A percentile compares a stretch with the other conserved stretches of the same genome.
phyloP scores from a whole-genome alignment of 1,139 yeast genomes.

The Magnusiomyces tetraspermus region DNA sequence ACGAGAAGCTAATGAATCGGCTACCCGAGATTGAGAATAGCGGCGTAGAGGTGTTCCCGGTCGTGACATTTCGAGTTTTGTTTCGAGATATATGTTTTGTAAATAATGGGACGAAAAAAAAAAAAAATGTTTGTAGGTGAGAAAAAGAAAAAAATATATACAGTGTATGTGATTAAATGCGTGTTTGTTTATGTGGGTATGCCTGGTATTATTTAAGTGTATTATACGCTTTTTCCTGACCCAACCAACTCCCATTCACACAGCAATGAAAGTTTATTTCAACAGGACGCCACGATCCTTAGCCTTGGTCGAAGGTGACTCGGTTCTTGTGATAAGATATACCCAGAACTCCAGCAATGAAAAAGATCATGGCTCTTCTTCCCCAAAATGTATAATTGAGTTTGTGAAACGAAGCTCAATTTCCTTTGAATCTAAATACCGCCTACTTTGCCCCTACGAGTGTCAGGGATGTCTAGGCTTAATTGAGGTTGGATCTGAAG shows the following conservation, averaged over 20 bases:
- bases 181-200: neutral
- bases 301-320: slow-evolving; percentile 29
- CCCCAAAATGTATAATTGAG: slow-evolving; percentile 32
- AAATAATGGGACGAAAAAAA: neutral
- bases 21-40: slow-evolving; percentile 7
- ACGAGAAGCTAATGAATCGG: slow-evolving; percentile 2
- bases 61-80: slow-evolving; percentile 4
- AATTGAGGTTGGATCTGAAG: slow-evolving; percentile 54
- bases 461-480: slow-evolving; percentile 80
- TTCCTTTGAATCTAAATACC: slow-evolving; percentile 24
- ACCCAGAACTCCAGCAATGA: slow-evolving; percentile 16
- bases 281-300: slow-evolving; percentile 31
- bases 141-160: neutral
- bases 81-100: neutral
- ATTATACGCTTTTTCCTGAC: neutral
- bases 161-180: neutral
- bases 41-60: slow-evolving; percentile 15
- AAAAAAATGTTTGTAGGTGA: neutral
- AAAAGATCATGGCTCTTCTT: slow-evolving; percentile 15
- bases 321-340: slow-evolving; percentile 30
- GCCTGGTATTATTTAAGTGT: too few relatives aligned
- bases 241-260: neutral
- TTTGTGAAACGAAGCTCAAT: slow-evolving; percentile 28
- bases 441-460: slow-evolving; percentile 44
- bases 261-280: slow-evolving; percentile 30